A percentile compares a stretch with the other conserved stretches of the same genome.
phyloP scores from a whole-genome alignment of 352 stramenopile genomes.

The Pythium pyrilobum region DNA sequence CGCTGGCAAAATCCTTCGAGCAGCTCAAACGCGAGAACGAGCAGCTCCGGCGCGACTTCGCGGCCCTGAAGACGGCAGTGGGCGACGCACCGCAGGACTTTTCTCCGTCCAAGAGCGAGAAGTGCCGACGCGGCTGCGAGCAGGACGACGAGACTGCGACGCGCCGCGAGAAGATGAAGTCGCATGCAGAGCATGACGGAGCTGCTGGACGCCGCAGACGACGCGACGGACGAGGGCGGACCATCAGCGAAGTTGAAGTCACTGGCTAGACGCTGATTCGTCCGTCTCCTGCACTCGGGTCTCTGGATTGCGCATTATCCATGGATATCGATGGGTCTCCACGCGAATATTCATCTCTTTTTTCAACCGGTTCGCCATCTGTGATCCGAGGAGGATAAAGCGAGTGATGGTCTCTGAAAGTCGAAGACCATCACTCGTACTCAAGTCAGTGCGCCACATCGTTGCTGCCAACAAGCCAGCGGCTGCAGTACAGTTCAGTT shows the following conservation, averaged over 20 bases:
- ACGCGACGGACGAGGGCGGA: neutral
- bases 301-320: too few relatives aligned
- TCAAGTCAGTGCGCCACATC: too few relatives aligned
- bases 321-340: too few relatives aligned
- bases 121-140: neutral
- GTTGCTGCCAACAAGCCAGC: too few relatives aligned
- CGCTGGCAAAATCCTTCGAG: neutral
- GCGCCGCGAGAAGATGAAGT: neutral
- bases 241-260: neutral
- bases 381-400: too few relatives aligned
- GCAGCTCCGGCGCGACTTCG: neutral
- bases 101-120: neutral
- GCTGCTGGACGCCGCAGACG: neutral
- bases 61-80: neutral
- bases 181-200: neutral
- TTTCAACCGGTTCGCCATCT: too few relatives aligned
- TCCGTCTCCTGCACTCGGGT: too few relatives aligned
- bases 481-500: too few relatives aligned
- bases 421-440: too few relatives aligned
- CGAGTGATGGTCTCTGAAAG: too few relatives aligned
- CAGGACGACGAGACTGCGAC: slow-evolving; percentile 1
- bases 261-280: too few relatives aligned
- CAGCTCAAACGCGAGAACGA: slow-evolving; percentile 5
- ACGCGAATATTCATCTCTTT: too few relatives aligned
- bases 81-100: neutral